These are phyloP conservation scores for Myxozyma neglecta DNA, from an alignment of 805 yeast genomes.

Conservation along the genomic window DNA sequence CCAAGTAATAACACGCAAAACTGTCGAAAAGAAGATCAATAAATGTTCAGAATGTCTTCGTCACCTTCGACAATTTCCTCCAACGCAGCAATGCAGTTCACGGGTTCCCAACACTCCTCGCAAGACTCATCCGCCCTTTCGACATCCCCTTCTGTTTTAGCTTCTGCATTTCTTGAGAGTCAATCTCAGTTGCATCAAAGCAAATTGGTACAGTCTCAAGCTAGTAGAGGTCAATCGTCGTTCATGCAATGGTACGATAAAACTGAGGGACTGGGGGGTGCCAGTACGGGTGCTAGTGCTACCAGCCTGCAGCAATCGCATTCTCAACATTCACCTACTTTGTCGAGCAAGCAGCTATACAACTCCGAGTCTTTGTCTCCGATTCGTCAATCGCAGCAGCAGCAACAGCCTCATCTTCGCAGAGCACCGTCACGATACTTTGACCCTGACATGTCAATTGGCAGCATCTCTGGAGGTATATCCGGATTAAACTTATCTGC, in stretches of 20 bases:
- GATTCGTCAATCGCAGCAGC: background rate
- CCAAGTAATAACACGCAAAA: background rate
- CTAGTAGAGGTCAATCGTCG: background rate
- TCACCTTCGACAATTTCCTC: background rate
- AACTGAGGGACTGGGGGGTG: background rate
- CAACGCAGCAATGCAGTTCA: background rate
- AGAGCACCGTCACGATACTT: constrained; percentile 26
- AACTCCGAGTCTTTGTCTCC: background rate
- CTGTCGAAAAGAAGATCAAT: background rate
- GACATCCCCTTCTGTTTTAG: background rate
- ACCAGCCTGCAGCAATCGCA: background rate
- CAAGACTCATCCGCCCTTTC: constrained; percentile 4
- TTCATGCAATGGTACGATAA: constrained; percentile 3
- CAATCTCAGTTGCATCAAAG: background rate
- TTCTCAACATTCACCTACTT: background rate
- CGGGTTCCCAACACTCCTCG: background rate
- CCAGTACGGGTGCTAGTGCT: background rate
- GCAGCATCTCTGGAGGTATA: constrained; percentile 9
- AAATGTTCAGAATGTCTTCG: background rate
- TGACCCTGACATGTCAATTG: constrained; percentile 3
- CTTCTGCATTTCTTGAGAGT: background rate
- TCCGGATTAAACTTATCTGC: constrained; percentile 7
- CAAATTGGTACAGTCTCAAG: background rate
- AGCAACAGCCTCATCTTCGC: constrained; percentile 1
- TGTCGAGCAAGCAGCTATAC: background rate